Percentiles rank a stretch among this genome's conserved stretches.
Conservation (phyloP, 345 rosid species). For the Limnanthes douglasii region DNA sequence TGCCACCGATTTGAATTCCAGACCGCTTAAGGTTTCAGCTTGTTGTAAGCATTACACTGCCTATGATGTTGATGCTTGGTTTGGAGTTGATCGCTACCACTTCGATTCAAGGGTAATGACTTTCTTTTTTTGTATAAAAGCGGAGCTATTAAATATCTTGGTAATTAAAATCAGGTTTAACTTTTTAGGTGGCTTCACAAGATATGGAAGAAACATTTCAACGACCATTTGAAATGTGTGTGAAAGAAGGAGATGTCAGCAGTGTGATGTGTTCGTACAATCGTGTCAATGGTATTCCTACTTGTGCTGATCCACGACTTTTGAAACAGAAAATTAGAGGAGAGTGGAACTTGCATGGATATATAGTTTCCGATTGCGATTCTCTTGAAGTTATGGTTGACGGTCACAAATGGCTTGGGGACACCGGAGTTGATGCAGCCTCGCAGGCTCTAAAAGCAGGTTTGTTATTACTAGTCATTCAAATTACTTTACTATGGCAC, state of each 20-base stretch:
- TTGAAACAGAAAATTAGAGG: constrained; percentile 20
- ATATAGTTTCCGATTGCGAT: constrained; percentile 63
- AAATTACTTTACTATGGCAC: too few species aligned
- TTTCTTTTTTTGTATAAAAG: background rate
- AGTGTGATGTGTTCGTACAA: constrained; percentile 45
- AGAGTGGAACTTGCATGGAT: constrained; percentile 48
- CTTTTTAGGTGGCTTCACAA: constrained; percentile 25
- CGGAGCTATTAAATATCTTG: background rate
- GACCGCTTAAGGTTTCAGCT: constrained; percentile 27
- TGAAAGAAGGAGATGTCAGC: constrained; percentile 20
- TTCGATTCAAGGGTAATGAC: constrained; percentile 29
- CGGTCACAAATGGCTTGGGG: constrained; percentile 21
- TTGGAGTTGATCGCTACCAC: constrained; percentile 20
- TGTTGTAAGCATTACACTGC: constrained; percentile 50
- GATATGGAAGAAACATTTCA: constrained; percentile 41
- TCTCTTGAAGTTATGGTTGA: constrained; percentile 41
- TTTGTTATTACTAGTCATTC: background rate
- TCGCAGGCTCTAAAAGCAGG: constrained; percentile 45
- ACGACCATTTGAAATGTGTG: constrained; percentile 31
- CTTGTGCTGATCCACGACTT: constrained; percentile 34
- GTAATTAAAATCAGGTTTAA: background rate
- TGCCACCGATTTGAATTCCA: constrained; percentile 6
- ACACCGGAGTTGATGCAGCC: constrained; percentile 41
- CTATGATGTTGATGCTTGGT: constrained; percentile 42
- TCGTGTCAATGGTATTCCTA: constrained; percentile 35